These are phyloP conservation scores for Phytophthora parvispora DNA, from an alignment of 352 stramenopile species.

Conservation along the genomic window DNA sequence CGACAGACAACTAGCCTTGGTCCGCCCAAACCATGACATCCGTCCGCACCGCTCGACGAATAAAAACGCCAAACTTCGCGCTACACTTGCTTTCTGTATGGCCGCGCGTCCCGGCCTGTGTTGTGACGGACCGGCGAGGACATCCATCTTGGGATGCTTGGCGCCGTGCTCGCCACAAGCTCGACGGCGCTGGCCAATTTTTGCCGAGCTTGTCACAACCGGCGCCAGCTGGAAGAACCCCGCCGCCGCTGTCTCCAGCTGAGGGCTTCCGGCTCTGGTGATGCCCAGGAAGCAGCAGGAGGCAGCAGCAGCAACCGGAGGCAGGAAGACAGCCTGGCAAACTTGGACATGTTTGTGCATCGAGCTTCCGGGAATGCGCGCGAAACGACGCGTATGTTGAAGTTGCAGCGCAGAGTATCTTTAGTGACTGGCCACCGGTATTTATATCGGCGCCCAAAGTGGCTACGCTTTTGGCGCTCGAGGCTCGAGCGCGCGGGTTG, in stretches of 20 bases:
- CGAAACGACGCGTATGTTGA: slow-evolving; percentile 2
- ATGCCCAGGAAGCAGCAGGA: no score
- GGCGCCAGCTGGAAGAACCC: slow-evolving; percentile 9
- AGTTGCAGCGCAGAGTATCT: slow-evolving; percentile 7
- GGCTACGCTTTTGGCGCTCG: slow-evolving; percentile 8
- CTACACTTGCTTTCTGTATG: not conserved
- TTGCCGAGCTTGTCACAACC: slow-evolving; percentile 29
- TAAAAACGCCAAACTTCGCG: not conserved
- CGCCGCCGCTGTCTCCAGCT: slow-evolving; percentile 13
- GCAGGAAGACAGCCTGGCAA: not conserved
- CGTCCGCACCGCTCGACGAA: not conserved
- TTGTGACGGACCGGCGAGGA: not conserved
- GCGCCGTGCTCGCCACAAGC: slow-evolving; percentile 11
- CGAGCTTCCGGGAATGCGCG: not conserved
- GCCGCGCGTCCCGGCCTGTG: not conserved
- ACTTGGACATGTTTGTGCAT: slow-evolving; percentile 9
- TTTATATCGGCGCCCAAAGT: slow-evolving; percentile 31
- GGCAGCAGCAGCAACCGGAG: no score
- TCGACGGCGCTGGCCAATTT: slow-evolving; percentile 22
- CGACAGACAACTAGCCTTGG: not conserved
- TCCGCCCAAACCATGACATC: not conserved
- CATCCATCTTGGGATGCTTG: slow-evolving; percentile 2
- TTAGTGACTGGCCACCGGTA: slow-evolving; percentile 18
- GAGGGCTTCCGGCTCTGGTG: not conserved
- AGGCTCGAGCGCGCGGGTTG: not conserved